Conservation (phyloP, 2,329 filamentous ascomycete genomes). For the Coniochaeta sp. region DNA sequence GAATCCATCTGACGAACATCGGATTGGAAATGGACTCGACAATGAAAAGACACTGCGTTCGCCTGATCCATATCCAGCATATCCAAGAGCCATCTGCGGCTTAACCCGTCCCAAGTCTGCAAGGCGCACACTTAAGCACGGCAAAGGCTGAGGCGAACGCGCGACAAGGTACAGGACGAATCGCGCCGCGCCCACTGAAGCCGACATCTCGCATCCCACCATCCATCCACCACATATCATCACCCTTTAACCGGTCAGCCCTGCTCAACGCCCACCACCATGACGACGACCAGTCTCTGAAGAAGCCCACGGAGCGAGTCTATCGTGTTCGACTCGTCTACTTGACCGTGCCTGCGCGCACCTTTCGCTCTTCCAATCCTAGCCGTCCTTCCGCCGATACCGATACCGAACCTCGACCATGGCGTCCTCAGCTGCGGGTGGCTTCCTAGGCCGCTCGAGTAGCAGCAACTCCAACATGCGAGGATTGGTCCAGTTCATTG, state of each 20-base stretch:
- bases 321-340: background rate
- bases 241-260: background rate
- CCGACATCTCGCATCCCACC: background rate
- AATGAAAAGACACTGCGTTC: no score
- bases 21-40: no score
- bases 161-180: background rate
- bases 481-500: slow-evolving; percentile 96
- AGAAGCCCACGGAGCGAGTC: background rate
- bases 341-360: background rate
- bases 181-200: no score
- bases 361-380: no score
- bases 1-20: background rate
- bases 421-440: slow-evolving; percentile 45
- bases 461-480: slow-evolving; percentile 63
- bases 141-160: background rate
- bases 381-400: no score
- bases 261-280: background rate
- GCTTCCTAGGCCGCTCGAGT: slow-evolving; percentile 60
- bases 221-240: no score
- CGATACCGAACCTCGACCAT: slow-evolving; percentile 30
- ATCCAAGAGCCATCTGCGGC: background rate
- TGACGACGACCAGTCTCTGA: slow-evolving; percentile 1
- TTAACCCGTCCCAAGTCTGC: background rate
- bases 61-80: background rate
- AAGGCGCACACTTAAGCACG: background rate